A percentile compares a stretch with the other conserved stretches of the same genome.
phyloP scores from a whole-genome alignment of 768 basidiomycete genomes.

The Brasilioporus rufonigricans region DNA sequence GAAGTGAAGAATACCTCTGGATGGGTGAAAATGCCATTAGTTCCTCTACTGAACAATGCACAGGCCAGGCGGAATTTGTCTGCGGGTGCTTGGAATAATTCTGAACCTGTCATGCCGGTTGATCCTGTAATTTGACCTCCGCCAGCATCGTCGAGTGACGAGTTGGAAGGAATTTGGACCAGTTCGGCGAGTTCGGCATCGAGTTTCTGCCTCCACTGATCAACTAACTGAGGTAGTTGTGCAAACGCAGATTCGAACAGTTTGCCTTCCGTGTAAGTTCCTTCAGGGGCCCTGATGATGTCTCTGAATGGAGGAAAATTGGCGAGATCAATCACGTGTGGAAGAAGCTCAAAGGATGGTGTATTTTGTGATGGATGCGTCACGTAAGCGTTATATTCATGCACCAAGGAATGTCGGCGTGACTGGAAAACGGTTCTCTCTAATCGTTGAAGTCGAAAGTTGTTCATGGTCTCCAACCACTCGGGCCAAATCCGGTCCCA shows the following conservation, averaged over 20 bases:
- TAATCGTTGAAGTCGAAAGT: neutral
- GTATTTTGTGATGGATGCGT: too few species aligned
- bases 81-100: neutral
- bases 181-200: neutral
- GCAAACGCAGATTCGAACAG: neutral
- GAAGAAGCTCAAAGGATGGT: constrained; percentile 6
- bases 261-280: neutral
- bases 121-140: too few species aligned
- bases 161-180: neutral
- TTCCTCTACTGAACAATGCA: neutral
- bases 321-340: constrained; percentile 7
- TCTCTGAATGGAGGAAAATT: constrained; percentile 4
- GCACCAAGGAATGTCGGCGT: neutral
- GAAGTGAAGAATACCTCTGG: neutral
- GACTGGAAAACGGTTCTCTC: neutral
- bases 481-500: neutral
- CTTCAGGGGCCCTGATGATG: constrained; percentile 6
- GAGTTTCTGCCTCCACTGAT: neutral
- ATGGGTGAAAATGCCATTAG: neutral
- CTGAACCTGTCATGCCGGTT: too few species aligned
- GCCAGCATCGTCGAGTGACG: neutral
- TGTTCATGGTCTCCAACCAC: neutral
- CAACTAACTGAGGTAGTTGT: neutral
- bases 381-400: constrained; percentile 1
- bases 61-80: neutral